These are phyloP conservation scores for Pseudonectria buxi DNA, from an alignment of 2,329 filamentous ascomycete species.

Conservation along the genomic window DNA sequence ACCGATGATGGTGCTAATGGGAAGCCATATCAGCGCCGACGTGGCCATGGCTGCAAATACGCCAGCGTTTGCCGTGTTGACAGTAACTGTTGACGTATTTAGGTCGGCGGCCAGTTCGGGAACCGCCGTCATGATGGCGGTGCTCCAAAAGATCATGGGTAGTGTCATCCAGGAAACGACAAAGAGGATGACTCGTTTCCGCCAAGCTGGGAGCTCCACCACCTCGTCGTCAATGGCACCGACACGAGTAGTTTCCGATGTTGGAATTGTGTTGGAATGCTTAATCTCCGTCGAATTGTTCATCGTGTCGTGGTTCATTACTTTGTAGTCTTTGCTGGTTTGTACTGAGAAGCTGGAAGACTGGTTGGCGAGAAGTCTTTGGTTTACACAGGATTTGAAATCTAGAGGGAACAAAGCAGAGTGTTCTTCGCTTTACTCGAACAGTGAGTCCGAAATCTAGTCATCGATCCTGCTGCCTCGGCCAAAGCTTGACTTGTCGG, in stretches of 20 bases:
- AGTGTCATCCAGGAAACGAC: slow-evolving; percentile 23
- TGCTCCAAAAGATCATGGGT: slow-evolving; percentile 23
- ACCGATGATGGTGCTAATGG: slow-evolving; percentile 18
- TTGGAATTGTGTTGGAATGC: no score
- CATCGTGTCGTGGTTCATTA: no score
- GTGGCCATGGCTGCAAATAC: slow-evolving; percentile 19
- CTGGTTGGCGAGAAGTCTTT: no score
- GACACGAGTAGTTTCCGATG: slow-evolving; percentile 1
- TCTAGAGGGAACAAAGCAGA: no score
- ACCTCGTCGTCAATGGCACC: slow-evolving; percentile 16
- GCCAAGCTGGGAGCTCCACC: slow-evolving; percentile 13
- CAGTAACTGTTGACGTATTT: slow-evolving; percentile 7
- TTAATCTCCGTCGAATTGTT: no score
- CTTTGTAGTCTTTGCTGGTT: no score
- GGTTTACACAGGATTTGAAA: no score
- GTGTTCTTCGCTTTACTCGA: no score
- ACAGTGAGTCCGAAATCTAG: no score
- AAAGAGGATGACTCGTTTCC: slow-evolving; percentile 23
- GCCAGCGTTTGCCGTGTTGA: slow-evolving; percentile 18
- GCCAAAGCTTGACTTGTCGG: no score
- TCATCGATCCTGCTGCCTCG: no score
- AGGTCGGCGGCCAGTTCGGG: slow-evolving; percentile 13
- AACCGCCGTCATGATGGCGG: slow-evolving; percentile 19
- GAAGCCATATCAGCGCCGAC: slow-evolving; percentile 19
- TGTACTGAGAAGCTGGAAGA: no score